These are phyloP conservation scores for Aureobasidium uvarum DNA, from an alignment of 2,329 filamentous ascomycete genomes.

Conservation along the genomic window DNA sequence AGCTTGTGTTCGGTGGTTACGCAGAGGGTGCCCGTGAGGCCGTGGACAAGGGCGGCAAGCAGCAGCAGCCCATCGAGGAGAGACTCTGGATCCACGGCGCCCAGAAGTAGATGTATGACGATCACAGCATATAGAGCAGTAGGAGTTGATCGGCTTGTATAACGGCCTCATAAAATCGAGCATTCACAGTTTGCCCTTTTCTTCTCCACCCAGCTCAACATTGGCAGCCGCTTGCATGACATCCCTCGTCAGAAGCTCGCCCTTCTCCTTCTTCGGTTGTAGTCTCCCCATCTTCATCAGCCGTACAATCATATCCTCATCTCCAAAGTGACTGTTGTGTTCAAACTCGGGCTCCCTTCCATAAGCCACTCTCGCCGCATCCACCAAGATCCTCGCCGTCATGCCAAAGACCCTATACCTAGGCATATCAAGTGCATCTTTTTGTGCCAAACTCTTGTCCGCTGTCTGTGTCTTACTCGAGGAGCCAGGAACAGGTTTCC, in stretches of 20 bases:
- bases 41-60: constrained; percentile 26
- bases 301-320: constrained; percentile 63
- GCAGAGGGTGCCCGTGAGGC: constrained; percentile 46
- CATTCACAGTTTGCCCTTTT: constrained; percentile 11
- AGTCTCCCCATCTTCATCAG: constrained; percentile 58
- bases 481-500: constrained; percentile 1
- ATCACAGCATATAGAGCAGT: not conserved
- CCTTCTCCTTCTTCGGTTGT: constrained; percentile 50
- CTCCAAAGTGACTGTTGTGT: constrained; percentile 62
- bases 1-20: constrained; percentile 68
- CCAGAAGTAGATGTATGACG: not conserved
- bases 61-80: constrained; percentile 26
- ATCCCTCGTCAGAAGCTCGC: constrained; percentile 46
- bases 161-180: not conserved
- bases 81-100: constrained; percentile 24
- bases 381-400: constrained; percentile 87
- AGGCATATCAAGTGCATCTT: constrained; percentile 35
- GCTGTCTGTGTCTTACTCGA: constrained; percentile 45
- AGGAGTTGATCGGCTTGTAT: not conserved
- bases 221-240: constrained; percentile 35
- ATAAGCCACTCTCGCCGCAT: constrained; percentile 82
- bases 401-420: constrained; percentile 87
- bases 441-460: not conserved
- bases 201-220: constrained; percentile 3
- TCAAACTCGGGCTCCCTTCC: constrained; percentile 81